Evolutionary conservation across 805 yeast genomes (phyloP).

Genomic region (Kuraishia cidri): DNA sequence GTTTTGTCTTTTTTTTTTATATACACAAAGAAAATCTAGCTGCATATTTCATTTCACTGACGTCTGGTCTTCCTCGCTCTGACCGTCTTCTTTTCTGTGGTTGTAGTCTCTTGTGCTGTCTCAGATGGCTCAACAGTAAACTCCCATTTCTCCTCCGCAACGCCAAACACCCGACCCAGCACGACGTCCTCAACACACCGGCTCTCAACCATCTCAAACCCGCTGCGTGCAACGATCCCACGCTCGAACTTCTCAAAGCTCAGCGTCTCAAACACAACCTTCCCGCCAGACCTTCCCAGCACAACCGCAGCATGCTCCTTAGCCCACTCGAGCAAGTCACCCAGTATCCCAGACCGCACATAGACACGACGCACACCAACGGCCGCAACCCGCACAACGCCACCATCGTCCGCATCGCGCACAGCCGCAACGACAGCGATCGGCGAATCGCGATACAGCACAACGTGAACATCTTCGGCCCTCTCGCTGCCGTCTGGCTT

Average conservation of each 20-base stretch:
- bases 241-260: neutral
- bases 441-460: constrained; percentile 62
- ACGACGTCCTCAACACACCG: neutral
- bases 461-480: constrained; percentile 37
- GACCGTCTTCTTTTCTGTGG: no score
- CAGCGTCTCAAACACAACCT: neutral
- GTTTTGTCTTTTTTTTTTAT: no score
- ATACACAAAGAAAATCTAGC: no score
- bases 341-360: constrained; percentile 50
- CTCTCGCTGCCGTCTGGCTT: constrained; percentile 9
- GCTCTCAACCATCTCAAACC: neutral
- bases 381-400: constrained; percentile 45
- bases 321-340: constrained; percentile 58
- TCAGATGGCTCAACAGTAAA: no score
- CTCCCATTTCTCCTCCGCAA: neutral
- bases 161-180: neutral
- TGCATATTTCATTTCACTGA: no score
- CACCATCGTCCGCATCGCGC: constrained; percentile 22
- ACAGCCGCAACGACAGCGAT: constrained; percentile 50
- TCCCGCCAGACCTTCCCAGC: no score
- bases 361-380: constrained; percentile 64
- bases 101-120: no score
- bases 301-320: no score
- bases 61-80: no score
- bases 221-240: no score